phyloP scores from a whole-genome alignment of 2,329 filamentous ascomycete genomes.

The Penicillium sumatraense region DNA sequence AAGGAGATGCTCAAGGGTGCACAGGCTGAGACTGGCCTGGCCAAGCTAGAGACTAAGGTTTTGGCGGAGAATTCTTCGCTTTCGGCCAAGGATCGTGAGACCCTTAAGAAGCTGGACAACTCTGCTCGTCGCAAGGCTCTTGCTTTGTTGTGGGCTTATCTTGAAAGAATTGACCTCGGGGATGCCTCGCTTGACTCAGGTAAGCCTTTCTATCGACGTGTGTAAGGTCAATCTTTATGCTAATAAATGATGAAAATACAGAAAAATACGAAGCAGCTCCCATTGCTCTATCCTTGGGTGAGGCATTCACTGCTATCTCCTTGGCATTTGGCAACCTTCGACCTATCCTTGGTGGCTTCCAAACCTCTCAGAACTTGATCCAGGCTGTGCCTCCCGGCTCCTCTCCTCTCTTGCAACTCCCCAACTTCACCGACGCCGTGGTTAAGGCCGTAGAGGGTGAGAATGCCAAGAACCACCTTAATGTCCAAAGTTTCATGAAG shows the following conservation, averaged over 20 bases:
- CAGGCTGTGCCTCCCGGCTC: slow-evolving; percentile 84
- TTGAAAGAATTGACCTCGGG: slow-evolving; percentile 83
- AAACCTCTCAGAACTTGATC: slow-evolving; percentile 81
- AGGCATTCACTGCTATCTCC: slow-evolving; percentile 83
- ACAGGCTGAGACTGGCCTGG: slow-evolving; percentile 78
- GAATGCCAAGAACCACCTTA: slow-evolving; percentile 71
- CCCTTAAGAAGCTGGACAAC: slow-evolving; percentile 79
- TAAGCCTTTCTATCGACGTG: slow-evolving; percentile 25
- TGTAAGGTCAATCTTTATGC: background rate
- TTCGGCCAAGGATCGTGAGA: slow-evolving; percentile 73
- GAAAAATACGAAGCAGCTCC: slow-evolving; percentile 90
- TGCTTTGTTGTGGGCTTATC: slow-evolving; percentile 91
- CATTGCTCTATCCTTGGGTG: slow-evolving; percentile 81
- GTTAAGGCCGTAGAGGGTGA: slow-evolving; percentile 58
- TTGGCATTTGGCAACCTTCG: slow-evolving; percentile 84
- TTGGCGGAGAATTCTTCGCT: slow-evolving; percentile 66
- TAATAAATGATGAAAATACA: slow-evolving; percentile 18
- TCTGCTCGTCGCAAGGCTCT: slow-evolving; percentile 82
- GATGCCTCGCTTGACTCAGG: slow-evolving; percentile 75
- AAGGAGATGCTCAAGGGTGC: slow-evolving; percentile 74
- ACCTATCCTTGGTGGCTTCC: slow-evolving; percentile 81
- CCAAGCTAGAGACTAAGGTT: slow-evolving; percentile 82
- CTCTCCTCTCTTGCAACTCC: slow-evolving; percentile 89
- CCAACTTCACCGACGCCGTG: slow-evolving; percentile 73
- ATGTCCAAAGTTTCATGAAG: slow-evolving; percentile 87